Percentiles rank a stretch among this genome's conserved stretches.
phyloP scores from a whole-genome alignment of 305 asterid genomes.

The Fraxinus ornus region DNA sequence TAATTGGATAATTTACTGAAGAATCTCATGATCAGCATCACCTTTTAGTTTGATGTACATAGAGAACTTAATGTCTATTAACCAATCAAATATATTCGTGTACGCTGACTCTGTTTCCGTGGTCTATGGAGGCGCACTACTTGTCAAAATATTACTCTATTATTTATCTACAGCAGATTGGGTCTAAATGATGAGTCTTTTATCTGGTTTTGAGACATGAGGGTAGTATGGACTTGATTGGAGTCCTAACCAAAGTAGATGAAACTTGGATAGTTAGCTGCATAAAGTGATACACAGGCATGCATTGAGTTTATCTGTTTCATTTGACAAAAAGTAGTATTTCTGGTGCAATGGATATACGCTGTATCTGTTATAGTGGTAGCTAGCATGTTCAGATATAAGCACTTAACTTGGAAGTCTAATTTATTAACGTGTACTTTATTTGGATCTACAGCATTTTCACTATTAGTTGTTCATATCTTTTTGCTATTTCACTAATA shows the following conservation, averaged over 20 bases:
- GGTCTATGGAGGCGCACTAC: neutral
- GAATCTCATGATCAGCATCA: neutral
- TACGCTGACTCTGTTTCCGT: neutral
- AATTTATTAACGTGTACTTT: neutral
- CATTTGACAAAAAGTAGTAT: neutral
- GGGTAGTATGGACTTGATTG: neutral
- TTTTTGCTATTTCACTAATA: neutral
- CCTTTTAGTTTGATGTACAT: conserved; percentile 5
- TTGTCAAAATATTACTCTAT: neutral
- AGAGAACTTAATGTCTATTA: neutral
- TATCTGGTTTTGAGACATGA: conserved; percentile 5
- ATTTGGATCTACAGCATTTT: neutral
- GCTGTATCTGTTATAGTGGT: neutral
- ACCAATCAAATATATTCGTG: neutral
- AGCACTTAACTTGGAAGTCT: neutral
- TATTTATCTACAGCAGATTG: neutral
- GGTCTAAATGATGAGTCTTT: neutral
- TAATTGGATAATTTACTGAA: conserved; percentile 1
- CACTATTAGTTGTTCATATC: neutral
- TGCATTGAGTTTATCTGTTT: neutral
- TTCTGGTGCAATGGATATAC: neutral
- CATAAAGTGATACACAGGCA: neutral
- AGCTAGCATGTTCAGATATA: neutral
- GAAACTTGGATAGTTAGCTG: neutral
- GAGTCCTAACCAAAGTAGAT: neutral